A percentile compares a stretch with the other conserved stretches of the same genome.
These are phyloP conservation scores for Ascochyta clinopodiicola DNA, from an alignment of 2,329 filamentous ascomycete species.

Conservation along the genomic window DNA sequence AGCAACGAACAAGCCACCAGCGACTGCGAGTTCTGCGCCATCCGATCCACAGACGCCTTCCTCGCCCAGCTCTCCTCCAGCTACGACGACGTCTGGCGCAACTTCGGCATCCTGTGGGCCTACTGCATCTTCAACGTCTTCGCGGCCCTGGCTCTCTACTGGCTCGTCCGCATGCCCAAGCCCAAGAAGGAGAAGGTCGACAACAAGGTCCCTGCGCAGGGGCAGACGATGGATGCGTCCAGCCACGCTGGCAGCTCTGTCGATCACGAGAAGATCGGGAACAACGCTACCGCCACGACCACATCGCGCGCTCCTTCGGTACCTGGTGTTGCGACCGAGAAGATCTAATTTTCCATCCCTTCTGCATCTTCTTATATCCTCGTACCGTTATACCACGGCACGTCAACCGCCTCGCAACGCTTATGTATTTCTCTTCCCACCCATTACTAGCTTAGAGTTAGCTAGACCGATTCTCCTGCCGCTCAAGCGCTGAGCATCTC, in stretches of 20 bases:
- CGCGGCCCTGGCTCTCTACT: conserved; percentile 60
- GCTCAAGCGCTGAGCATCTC: conserved; percentile 13
- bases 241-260: conserved; percentile 18
- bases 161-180: conserved; percentile 61
- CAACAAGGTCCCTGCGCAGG: conserved; percentile 14
- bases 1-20: conserved; percentile 50
- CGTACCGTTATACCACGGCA: background rate
- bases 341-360: conserved; percentile 8
- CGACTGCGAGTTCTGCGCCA: conserved; percentile 53
- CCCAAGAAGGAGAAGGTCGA: conserved; percentile 50
- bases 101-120: conserved; percentile 62
- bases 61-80: conserved; percentile 50
- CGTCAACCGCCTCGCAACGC: background rate
- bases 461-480: conserved; percentile 4
- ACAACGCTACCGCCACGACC: conserved; percentile 16
- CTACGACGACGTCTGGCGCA: conserved; percentile 58
- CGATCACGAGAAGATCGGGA: conserved; percentile 18
- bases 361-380: background rate
- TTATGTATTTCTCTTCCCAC: background rate
- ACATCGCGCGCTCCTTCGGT: conserved; percentile 18
- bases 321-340: conserved; percentile 22
- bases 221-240: conserved; percentile 11
- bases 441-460: conserved; percentile 2
- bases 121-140: conserved; percentile 60
- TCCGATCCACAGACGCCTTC: conserved; percentile 53